Base-by-base conservation (phyloP, 495 filamentous ascomycete species). In the Thermochaetoides thermophila region DNA sequence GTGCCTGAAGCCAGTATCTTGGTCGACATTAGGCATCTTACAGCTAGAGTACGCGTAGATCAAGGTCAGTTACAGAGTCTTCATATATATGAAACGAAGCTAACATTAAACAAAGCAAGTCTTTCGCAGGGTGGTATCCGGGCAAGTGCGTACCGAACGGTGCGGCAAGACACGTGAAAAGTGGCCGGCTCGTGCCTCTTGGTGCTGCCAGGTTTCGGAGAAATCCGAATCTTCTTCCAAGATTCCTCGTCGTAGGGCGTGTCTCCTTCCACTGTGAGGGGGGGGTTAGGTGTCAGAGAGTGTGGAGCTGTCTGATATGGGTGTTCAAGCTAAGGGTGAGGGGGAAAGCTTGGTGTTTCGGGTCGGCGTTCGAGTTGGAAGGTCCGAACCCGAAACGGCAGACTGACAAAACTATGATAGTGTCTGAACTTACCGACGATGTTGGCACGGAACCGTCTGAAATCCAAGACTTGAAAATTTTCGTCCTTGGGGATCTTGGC, bases 11-110 rank as follows among this genome's bases (percentile, higher is more conserved):
- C 83, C 87, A 2, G 72, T 83, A 13, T 62, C 63, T 11, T 68
- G 83, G 54, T 92, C 69, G 2, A 86, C 78, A 45, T 94, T 94
- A 4, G 85, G 85, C 35, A 94, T 51, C 32, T 73, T 76, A 53
- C 86, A 94, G 18, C 86, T 73, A 29, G 17, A 11, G 6, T 26
- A 17, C 8, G n/a, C 12, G 22, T 17, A 11, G 13, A 13, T 11
- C n/a, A 21, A 21, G 20, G 40, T 24, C 14, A 29, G 27, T 19
- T n/a, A 7, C 9, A 10, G n/a, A 17, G 32, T 7, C 52, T 53
- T 9, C 7, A 12, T 27, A 10, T n/a, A 19, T 3, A 11, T 18
- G 13, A 10, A 25, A 6, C 12, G 24, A 17, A 15, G 13, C n/a
- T 13, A 16, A 20, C 11, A 26, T n/a, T n/a, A n/a, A 27, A 26